Evolutionary conservation across 345 rosid species (phyloP), one percentile per base, ranked within the genome.

Genomic region (Euclidium syriacum): DNA sequence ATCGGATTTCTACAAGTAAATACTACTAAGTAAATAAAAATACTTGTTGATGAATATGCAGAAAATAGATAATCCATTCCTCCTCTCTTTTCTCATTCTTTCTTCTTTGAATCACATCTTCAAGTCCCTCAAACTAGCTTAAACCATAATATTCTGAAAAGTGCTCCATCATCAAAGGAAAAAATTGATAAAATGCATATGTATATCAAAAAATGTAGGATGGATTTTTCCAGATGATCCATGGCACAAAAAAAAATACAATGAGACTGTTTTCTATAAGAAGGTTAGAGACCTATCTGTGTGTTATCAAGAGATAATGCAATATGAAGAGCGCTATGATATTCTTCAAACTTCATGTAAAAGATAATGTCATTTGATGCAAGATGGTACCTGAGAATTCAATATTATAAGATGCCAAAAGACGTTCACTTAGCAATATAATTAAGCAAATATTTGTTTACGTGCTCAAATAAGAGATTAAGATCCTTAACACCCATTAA

Each of bases 401-500:
- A 62, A 53, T 27, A 15, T 29, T 27, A 41, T 39, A 30, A 16
- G 14, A 15, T 6, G 22, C 27, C 23, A 55, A 55, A 39, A 39
- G 49, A 27, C 17, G 40, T 34, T 35, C 40, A 7, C 20, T 34
- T 34, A 34, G 57, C 44, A 54, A 34, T 11, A n/a, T 22, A 42
- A 29, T 39, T 42, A 7, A 10, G 17, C 40, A 57, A 42, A 46
- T 14, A 22, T 8, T 61, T 52, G 72, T 90, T 97, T 29, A 90
- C 96, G 61, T 85, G 83, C 75, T 94, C 85, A 73, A 83, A 70
- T 60, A 90, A 75, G 58, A 81, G 84, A 68, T 87, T 86, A 77
- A 95, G 95, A 79, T 90, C 96, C 71, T 90, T 97, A 76, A 90
- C 97, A 87, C 90, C 99, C 95, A 94, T 94, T 57, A 94, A 68